Percentiles rank a stretch among this genome's conserved stretches.
phyloP scores from a whole-genome alignment of 257 asterid species.

The Jacaranda copaia region DNA sequence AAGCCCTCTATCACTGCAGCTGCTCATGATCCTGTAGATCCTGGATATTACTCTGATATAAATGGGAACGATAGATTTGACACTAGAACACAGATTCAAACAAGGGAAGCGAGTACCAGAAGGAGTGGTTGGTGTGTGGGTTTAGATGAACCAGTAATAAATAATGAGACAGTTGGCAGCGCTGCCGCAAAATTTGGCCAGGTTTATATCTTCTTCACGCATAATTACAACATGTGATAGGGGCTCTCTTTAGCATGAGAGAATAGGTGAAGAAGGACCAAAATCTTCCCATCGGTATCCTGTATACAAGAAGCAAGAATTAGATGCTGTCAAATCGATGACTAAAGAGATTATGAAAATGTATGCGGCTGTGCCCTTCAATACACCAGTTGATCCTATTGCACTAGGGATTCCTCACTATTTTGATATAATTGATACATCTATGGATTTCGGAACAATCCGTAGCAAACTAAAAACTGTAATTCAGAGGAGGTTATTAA shows the following conservation, averaged over 20 bases:
- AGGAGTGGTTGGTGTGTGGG: conserved; percentile 49
- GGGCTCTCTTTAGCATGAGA: conserved; percentile 46
- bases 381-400: conserved; percentile 86
- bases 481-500: conserved; percentile 61
- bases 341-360: conserved; percentile 34
- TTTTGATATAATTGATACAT: conserved; percentile 64
- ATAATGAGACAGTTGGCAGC: conserved; percentile 49
- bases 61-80: conserved; percentile 51
- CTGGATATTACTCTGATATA: conserved; percentile 43
- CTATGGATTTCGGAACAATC: conserved; percentile 76
- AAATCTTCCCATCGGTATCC: conserved; percentile 38
- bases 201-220: conserved; percentile 50
- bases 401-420: conserved; percentile 81
- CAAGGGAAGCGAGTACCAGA: conserved; percentile 43
- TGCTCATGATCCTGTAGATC: conserved; percentile 30
- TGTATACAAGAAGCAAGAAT: conserved; percentile 50
- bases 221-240: conserved; percentile 50
- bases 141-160: conserved; percentile 44
- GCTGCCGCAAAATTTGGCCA: conserved; percentile 55
- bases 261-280: conserved; percentile 46
- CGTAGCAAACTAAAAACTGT: conserved; percentile 63
- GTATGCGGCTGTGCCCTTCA: conserved; percentile 97
- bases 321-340: conserved; percentile 58
- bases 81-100: conserved; percentile 46
- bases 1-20: conserved; percentile 41